Base-by-base conservation (phyloP, 768 basidiomycete genomes). In the Amanita rubescens region DNA sequence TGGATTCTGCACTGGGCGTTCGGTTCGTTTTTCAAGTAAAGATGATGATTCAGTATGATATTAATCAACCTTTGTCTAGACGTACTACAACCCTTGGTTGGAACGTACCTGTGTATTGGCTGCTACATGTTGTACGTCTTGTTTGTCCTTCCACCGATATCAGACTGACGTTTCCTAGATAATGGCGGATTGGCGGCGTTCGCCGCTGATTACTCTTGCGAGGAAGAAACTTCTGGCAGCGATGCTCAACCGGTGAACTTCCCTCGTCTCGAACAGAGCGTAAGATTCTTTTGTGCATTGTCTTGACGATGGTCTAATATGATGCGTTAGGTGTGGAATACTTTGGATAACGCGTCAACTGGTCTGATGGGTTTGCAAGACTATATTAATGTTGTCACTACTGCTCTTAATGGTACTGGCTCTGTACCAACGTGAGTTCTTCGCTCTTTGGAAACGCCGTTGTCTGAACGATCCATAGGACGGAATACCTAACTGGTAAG, bases 81-180 rank as follows among this genome's bases (percentile, higher is more conserved):
- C 33, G 10, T 47, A 50, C 48, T 20, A 27, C 24, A 35, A 50
- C 27, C 52, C 53, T 35, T 48, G 30, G 37, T 47, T 12, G 27
- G 41, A 33, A 20, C 42, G 12, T n/a, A 45, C 54, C 19, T 57
- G 56, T 41, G 49, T 38, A 10, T 34, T 58, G 42, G 54, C 53
- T 6, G 49, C 57, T n/a, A 44, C 54, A 5, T 55, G 53, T 37
- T 46, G 51, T 53, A 19, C 25, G 56, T 52, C 44, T 14, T 37
- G 10, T 15, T 25, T n/a, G 11, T 24, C 6, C n/a, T 9, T 24
- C 7, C n/a, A 6, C 15, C 38, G 27, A n/a, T 27, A 12, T 39
- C 27, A 10, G 27, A 5, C 50, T 41, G 25, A 51, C 15, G 10
- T 32, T 22, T 1, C 24, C 22, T 7, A 57, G 45, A 46, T 17